Evolutionary conservation across 306 rosid genomes (phyloP).

Genomic region (Begonia peltatifolia): DNA sequence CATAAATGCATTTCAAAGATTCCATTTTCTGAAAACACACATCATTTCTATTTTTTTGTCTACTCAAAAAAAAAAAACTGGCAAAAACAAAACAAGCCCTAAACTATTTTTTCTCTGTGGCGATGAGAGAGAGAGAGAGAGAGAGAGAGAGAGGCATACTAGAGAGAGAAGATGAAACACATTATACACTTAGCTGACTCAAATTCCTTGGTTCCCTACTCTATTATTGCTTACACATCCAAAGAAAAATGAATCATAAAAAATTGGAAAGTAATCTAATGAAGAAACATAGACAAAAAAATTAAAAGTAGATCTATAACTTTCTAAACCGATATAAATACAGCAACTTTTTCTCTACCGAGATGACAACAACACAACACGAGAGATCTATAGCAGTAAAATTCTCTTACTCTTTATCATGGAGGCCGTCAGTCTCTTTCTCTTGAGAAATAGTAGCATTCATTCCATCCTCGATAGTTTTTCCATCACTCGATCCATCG

Average conservation of each 20-base stretch:
- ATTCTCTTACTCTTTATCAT: conserved; percentile 26
- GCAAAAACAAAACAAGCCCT: too few species aligned
- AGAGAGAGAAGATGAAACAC: conserved; percentile 5
- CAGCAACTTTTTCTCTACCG: conserved; percentile 4
- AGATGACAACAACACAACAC: conserved; percentile 5
- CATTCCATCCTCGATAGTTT: conserved; percentile 2
- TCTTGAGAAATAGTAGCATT: conserved; percentile 14
- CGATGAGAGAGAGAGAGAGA: not conserved
- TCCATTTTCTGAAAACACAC: too few species aligned
- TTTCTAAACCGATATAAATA: conserved; percentile 14
- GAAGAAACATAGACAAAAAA: conserved; percentile 8
- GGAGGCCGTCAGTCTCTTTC: conserved; percentile 38
- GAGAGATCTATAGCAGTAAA: conserved; percentile 5
- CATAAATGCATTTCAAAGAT: too few species aligned
- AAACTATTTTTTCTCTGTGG: too few species aligned
- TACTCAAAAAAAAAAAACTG: too few species aligned
- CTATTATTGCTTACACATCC: conserved; percentile 25
- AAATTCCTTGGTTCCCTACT: conserved; percentile 17
- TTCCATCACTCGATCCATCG: conserved; percentile 24
- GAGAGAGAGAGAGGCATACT: not conserved
- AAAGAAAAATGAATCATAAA: conserved; percentile 69
- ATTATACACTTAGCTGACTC: conserved; percentile 9
- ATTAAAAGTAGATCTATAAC: conserved; percentile 13
- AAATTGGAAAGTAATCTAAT: conserved; percentile 19
- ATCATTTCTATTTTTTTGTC: too few species aligned